phyloP scores from a whole-genome alignment of 257 asterid species.

The Fraxinus americana region DNA sequence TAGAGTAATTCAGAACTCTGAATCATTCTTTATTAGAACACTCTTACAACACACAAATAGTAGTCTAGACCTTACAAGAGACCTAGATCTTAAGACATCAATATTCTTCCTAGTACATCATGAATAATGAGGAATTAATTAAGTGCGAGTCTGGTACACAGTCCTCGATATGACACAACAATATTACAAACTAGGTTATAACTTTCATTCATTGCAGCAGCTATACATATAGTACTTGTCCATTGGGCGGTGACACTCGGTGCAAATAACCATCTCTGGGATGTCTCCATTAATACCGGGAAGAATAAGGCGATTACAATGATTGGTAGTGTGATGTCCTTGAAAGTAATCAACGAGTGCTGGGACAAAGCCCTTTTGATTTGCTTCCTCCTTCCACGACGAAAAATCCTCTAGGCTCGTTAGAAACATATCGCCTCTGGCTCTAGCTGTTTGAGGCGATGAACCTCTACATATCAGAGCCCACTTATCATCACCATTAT shows the following conservation, averaged over 20 bases:
- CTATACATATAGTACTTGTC: conserved; percentile 83
- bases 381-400: conserved; percentile 53
- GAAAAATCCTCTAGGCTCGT: conserved; percentile 40
- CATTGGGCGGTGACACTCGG: conserved; percentile 75
- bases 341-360: conserved; percentile 50
- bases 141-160: neutral
- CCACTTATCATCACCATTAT: conserved; percentile 65
- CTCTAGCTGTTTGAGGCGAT: conserved; percentile 50
- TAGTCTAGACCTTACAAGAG: neutral
- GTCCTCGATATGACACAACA: neutral
- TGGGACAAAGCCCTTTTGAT: conserved; percentile 49
- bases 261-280: conserved; percentile 72
- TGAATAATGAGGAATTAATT: neutral
- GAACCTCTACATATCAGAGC: conserved; percentile 67
- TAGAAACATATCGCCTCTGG: conserved; percentile 48
- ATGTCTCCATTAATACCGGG: conserved; percentile 70
- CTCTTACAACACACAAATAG: neutral
- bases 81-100: conserved; percentile 2
- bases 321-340: conserved; percentile 54
- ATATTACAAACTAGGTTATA: neutral
- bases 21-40: neutral
- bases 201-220: conserved; percentile 66
- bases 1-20: neutral
- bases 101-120: neutral
- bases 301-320: conserved; percentile 69